Conservation (phyloP, 805 yeast genomes). For the Ogataea glucozyma region DNA sequence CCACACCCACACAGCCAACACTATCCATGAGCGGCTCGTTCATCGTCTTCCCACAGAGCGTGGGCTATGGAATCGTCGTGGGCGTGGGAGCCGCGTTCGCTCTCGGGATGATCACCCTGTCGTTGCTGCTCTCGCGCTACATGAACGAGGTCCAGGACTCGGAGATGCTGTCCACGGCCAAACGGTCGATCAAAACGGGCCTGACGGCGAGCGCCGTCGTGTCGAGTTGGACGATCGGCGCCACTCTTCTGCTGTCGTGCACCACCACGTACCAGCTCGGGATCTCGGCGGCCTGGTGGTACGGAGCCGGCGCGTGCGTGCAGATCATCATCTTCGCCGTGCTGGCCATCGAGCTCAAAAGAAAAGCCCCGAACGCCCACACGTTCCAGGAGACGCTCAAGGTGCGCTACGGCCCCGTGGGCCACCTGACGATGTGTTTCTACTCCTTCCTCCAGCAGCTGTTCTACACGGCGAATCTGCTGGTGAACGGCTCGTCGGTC, state of each 20-base stretch:
- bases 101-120: constrained; percentile 38
- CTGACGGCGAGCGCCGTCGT: constrained; percentile 40
- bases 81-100: constrained; percentile 50
- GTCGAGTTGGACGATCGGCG: constrained; percentile 40
- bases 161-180: constrained; percentile 42
- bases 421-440: constrained; percentile 31
- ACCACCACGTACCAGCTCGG: constrained; percentile 37
- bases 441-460: constrained; percentile 32
- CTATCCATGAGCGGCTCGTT: too few relatives aligned
- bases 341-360: constrained; percentile 36
- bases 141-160: constrained; percentile 44
- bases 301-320: constrained; percentile 37
- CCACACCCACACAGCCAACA: too few relatives aligned
- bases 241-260: constrained; percentile 33
- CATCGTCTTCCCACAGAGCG: constrained; percentile 23
- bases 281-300: constrained; percentile 39
- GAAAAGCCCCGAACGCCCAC: constrained; percentile 39
- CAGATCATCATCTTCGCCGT: constrained; percentile 37
- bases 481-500: constrained; percentile 38
- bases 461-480: constrained; percentile 35
- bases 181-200: constrained; percentile 39
- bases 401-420: constrained; percentile 35
- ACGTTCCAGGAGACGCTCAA: constrained; percentile 37
- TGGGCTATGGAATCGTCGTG: constrained; percentile 45
- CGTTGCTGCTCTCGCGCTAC: constrained; percentile 37